Percentiles rank a stretch among this genome's conserved stretches.
Conservation (phyloP, 2,329 filamentous ascomycete genomes). For the Zarea fungicola region DNA sequence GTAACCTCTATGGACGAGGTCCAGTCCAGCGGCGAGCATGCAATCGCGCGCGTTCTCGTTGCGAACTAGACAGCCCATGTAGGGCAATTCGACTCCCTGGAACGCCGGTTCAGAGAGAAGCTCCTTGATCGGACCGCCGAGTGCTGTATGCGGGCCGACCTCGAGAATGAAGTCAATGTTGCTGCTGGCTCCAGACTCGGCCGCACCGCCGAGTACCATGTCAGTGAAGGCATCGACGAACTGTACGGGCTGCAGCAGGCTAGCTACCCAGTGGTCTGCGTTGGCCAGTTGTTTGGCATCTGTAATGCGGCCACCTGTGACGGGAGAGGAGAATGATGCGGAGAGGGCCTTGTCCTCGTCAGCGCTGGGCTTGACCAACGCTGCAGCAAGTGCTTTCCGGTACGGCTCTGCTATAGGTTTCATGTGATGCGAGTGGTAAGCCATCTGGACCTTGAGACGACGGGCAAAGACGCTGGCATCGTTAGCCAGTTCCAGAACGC, state of each 20-base stretch:
- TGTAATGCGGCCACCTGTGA: background rate
- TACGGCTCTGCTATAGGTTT: background rate
- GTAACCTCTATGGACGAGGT: no score
- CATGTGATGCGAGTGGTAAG: constrained; percentile 17
- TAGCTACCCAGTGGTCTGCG: background rate
- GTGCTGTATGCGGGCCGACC: background rate
- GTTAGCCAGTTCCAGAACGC: background rate
- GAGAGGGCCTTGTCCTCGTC: no score
- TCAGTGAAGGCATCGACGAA: background rate
- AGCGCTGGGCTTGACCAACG: no score
- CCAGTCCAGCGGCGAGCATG: no score
- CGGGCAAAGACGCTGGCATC: constrained; percentile 1
- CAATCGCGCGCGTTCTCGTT: no score
- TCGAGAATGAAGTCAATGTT: background rate
- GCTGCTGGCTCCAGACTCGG: no score
- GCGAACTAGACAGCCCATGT: no score
- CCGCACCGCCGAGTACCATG: background rate
- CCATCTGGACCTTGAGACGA: background rate
- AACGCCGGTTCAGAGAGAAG: no score
- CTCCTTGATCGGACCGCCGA: background rate
- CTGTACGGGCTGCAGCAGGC: background rate
- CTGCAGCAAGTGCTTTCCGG: background rate
- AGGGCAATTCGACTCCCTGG: no score
- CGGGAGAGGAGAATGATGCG: background rate
- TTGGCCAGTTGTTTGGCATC: no score